phyloP scores from a whole-genome alignment of 495 filamentous ascomycete genomes.

The Cairneyella variabilis region DNA sequence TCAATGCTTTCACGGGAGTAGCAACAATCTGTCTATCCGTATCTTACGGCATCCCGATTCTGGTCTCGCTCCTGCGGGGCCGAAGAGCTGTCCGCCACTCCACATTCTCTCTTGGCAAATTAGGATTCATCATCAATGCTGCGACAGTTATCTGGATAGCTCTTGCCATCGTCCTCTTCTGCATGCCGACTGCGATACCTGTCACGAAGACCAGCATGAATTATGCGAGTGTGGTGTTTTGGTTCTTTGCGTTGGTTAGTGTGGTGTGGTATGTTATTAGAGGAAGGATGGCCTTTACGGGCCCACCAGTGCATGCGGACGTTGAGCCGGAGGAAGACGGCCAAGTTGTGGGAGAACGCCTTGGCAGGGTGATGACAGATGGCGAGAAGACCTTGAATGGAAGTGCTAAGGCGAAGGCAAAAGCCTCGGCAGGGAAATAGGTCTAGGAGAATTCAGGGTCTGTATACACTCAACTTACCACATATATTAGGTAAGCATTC shows the following conservation, averaged over 20 bases:
- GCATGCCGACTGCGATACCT: constrained; percentile 42
- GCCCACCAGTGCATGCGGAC: constrained; percentile 50
- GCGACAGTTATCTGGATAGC: constrained; percentile 44
- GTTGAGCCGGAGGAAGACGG: constrained; percentile 29
- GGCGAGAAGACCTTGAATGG: constrained; percentile 1
- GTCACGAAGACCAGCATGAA: constrained; percentile 50
- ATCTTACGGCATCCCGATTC: constrained; percentile 60
- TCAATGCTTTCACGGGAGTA: constrained; percentile 64
- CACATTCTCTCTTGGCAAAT: constrained; percentile 40
- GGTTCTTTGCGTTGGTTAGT: constrained; percentile 52
- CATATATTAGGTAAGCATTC: too few species aligned
- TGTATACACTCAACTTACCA: too few species aligned
- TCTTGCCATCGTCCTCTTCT: constrained; percentile 41
- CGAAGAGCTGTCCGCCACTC: constrained; percentile 39
- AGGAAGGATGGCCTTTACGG: constrained; percentile 62
- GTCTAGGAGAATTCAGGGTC: too few species aligned
- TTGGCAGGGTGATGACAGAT: constrained; percentile 11
- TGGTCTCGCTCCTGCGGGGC: constrained; percentile 46
- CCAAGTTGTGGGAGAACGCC: constrained; percentile 25
- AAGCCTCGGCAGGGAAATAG: neutral
- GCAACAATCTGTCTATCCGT: constrained; percentile 61
- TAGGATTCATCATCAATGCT: constrained; percentile 50
- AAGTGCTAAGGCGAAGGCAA: neutral
- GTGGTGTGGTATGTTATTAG: constrained; percentile 64
- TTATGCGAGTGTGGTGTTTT: constrained; percentile 63